Evolutionary conservation across 805 yeast genomes (phyloP), one percentile per base, ranked within the genome.

Genomic region (Wickerhamomyces pijperi): DNA sequence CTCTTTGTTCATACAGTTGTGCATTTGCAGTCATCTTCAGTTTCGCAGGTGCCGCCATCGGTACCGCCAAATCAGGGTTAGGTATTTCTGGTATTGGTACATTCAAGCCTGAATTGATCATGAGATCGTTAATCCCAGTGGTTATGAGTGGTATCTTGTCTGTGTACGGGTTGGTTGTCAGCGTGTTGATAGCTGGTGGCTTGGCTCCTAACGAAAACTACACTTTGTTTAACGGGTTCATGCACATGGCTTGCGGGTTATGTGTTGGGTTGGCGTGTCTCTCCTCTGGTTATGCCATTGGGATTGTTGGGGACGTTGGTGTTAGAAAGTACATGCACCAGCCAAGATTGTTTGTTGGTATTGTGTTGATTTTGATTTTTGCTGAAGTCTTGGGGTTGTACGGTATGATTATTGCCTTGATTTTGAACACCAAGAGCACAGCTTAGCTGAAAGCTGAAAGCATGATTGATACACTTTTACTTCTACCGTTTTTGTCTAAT

Each of bases 81-180:
- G 99, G 99, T 72, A 92, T 92, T 53, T 68, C 97, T 25, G 99
- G 97, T 70, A 87, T 92, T 48, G 97, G 97, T 69, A 82, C 95
- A 36, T 92, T 90, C 67, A 83, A 84, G 59, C 99, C 99, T 12
- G 98, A 92, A 55, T 69, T 92, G 54, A 87, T 92, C 54, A 92
- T 92, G 97, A 84, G 82, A 61, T 82, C 92, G 7, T 69, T 92
- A 37, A 88, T 92, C 50, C 99, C 99, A 15, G 99, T 92, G 36
- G 95, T 92, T 47, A 87, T 92, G 95, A 78, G 92, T 46, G 99
- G 99, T 76, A 92, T 92, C 55, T 67, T 92, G 44, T 87, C 97
- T 11, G 96, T 92, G 38, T 92, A 92, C 60, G 99, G 99, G 3
- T 71, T 92, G 38, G 99, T 92, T 18, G 99, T 92, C 36, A 82